Conservation (phyloP, 2,329 filamentous ascomycete genomes). For the Aspergillus sp. region DNA sequence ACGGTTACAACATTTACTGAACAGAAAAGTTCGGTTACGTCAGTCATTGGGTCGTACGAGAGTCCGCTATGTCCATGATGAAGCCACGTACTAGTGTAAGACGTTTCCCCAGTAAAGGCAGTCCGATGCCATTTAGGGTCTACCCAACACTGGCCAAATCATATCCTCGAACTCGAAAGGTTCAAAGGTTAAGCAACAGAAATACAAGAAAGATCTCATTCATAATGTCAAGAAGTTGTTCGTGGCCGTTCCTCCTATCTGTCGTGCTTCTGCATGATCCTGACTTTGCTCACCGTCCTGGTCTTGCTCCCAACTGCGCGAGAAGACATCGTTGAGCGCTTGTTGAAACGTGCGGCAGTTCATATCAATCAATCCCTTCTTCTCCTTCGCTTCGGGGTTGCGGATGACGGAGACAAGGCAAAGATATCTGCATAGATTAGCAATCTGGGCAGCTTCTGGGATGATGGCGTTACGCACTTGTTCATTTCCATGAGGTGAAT, state of each 20-base stretch:
- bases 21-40: not conserved
- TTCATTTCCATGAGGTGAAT: slow-evolving; percentile 71
- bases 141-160: not conserved
- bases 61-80: not conserved
- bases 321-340: slow-evolving; percentile 65
- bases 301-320: slow-evolving; percentile 52
- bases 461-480: slow-evolving; percentile 54
- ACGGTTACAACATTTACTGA: not conserved
- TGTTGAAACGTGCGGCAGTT: slow-evolving; percentile 68
- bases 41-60: not conserved
- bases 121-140: not conserved
- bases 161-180: too few relatives aligned
- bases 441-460: not conserved
- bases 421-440: slow-evolving; percentile 56
- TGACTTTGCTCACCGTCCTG: slow-evolving; percentile 29
- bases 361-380: slow-evolving; percentile 69
- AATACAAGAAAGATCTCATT: not conserved
- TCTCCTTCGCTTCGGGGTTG: slow-evolving; percentile 66
- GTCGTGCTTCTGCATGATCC: slow-evolving; percentile 18
- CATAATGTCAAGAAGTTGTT: slow-evolving; percentile 14
- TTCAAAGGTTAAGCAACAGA: not conserved
- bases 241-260: slow-evolving; percentile 3
- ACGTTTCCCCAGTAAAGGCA: not conserved
- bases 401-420: slow-evolving; percentile 69
- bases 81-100: not conserved